Conservation (phyloP, 345 rosid species). For the Citrus sp. region DNA sequence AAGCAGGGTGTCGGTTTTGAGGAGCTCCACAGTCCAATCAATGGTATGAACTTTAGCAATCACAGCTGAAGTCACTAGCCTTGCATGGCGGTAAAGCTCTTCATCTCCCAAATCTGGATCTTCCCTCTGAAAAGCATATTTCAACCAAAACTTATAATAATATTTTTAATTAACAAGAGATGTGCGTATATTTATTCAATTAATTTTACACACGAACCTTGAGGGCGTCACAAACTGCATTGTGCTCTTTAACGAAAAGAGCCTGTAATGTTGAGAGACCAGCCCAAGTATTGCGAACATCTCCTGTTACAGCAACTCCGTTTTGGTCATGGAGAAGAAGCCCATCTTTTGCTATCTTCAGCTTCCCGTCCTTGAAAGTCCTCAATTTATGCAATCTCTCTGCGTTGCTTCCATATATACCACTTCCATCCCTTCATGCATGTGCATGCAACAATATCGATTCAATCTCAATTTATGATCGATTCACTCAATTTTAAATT, state of each 20-base stretch:
- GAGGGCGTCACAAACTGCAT: conserved; percentile 50
- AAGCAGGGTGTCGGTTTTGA: conserved; percentile 48
- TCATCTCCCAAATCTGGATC: conserved; percentile 41
- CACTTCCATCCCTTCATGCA: conserved; percentile 55
- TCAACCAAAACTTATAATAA: too few species aligned
- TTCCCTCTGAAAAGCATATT: conserved; percentile 23
- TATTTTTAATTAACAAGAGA: too few species aligned
- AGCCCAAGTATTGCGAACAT: conserved; percentile 49
- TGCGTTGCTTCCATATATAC: conserved; percentile 43
- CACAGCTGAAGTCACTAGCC: conserved; percentile 60
- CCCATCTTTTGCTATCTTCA: conserved; percentile 43
- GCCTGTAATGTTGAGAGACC: conserved; percentile 54
- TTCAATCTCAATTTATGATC: too few species aligned
- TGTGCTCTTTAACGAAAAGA: conserved; percentile 51
- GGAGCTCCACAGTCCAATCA: conserved; percentile 69
- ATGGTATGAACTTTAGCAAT: conserved; percentile 68
- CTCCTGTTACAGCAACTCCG: conserved; percentile 43
- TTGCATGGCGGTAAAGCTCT: conserved; percentile 44
- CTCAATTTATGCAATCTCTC: conserved; percentile 36
- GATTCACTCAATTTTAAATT: not conserved
- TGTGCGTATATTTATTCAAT: too few species aligned
- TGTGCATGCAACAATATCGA: too few species aligned
- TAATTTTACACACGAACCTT: conserved; percentile 24
- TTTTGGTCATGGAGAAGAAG: conserved; percentile 41
- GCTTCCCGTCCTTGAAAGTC: conserved; percentile 49